These are phyloP conservation scores for Amaranthus cruentus DNA, from an alignment of 148 eudicot species.

Conservation along the genomic window DNA sequence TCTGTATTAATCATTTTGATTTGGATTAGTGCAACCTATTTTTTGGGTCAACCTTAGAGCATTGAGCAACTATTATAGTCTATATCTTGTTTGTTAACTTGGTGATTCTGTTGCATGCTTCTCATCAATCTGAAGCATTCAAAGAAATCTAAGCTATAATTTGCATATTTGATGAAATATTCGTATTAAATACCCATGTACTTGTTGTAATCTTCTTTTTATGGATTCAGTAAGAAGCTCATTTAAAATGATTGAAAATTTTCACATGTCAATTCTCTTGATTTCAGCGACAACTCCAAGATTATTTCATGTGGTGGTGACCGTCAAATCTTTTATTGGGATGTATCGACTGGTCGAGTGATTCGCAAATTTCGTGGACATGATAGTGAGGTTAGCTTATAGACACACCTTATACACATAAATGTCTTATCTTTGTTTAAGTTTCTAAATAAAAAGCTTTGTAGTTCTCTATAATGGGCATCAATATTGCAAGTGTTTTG, in stretches of 20 bases:
- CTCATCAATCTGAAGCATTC: background rate
- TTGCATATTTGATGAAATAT: background rate
- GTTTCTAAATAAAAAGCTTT: background rate
- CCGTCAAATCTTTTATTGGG: conserved; percentile 97
- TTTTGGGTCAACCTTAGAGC: background rate
- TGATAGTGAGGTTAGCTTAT: conserved; percentile 76
- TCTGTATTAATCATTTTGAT: background rate
- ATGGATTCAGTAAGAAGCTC: background rate
- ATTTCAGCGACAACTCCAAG: conserved; percentile 83
- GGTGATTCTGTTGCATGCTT: background rate
- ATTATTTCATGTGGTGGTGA: conserved; percentile 88
- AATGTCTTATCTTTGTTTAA: background rate
- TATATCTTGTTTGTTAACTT: background rate
- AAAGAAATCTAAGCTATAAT: background rate
- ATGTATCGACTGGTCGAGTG: conserved; percentile 81
- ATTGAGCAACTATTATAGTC: background rate
- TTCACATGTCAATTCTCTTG: background rate
- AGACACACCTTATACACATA: background rate
- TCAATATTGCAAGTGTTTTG: background rate
- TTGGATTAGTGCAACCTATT: background rate
- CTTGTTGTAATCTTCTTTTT: background rate
- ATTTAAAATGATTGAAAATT: background rate
- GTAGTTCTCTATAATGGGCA: background rate
- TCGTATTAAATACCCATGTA: background rate
- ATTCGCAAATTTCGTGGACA: conserved; percentile 94